Evolutionary conservation across 2,329 filamentous ascomycete genomes (phyloP), one percentile per base, ranked within the genome.

Genomic region (Penicillium vulpinum): DNA sequence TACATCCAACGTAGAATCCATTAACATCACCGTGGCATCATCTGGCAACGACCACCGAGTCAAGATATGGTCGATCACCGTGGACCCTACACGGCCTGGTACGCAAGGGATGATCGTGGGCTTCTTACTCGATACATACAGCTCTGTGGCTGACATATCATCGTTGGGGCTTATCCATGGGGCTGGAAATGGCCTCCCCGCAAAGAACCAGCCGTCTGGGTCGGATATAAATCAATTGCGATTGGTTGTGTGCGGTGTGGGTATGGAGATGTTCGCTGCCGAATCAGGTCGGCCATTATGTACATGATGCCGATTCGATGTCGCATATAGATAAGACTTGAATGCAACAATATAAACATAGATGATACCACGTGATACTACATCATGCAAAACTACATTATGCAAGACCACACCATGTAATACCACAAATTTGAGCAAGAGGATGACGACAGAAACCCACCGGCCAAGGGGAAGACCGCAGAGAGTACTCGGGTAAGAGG

Each of bases 131-230:
- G 68, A 77, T 51, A 57, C 60, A 44, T 77, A 76, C 57, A 83
- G 80, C 21, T 72, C 77, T 26, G 81, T 86, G 4, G 83, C 83
- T 15, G 84, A 86, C 70, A 77, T 83, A 18, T 81, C 82, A 3
- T 76, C 77, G 28, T 69, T 85, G 67, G 77, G 76, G n/a, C 60
- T 78, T 2, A 64, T 78, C 44, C 56, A 50, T 15, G 54, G 61
- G 6, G 41, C 52, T 13, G 26, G 41, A 21, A 45, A 60, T 28
- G 60, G 61, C 24, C n/a, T 18, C 10, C 58, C 52, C 3, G 18
- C 38, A 29, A 31, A 38, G 5, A 8, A 3, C 22, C 24, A 49
- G 13, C 16, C n/a, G 11, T 9, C 40, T 39, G 45, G 7, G 2
- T 51, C 16, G 18, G 53, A 41, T 28, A 16, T 39, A 10, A 11